A percentile compares a stretch with the other conserved stretches of the same genome.
Evolutionary conservation across 2,329 filamentous ascomycete species (phyloP).

Genomic region (Plectosphaerella plurivora): DNA sequence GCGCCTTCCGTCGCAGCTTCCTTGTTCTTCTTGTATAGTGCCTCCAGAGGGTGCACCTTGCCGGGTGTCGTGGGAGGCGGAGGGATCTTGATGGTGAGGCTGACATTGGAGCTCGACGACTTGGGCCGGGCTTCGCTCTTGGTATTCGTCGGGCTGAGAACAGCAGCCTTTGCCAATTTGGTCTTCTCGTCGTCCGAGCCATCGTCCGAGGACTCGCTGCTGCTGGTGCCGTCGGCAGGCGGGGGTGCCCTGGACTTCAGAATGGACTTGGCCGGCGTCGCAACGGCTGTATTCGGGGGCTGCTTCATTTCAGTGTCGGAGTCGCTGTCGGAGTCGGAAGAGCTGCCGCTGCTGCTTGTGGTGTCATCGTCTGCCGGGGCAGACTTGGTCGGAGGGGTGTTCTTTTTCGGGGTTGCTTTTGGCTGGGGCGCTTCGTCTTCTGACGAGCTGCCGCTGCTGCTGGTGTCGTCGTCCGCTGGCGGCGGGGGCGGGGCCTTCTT

Average conservation of each 20-base stretch:
- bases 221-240: constrained; percentile 15
- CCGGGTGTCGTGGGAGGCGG: constrained; percentile 35
- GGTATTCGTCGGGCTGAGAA: constrained; percentile 5
- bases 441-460: constrained; percentile 32
- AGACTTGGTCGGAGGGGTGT: background rate
- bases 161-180: background rate
- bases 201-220: constrained; percentile 14
- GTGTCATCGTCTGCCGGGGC: constrained; percentile 22
- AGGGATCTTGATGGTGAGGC: constrained; percentile 52
- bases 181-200: constrained; percentile 17
- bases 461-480: constrained; percentile 18
- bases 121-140: constrained; percentile 34
- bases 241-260: constrained; percentile 10
- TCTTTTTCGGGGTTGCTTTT: background rate
- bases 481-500: constrained; percentile 14
- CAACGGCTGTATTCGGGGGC: background rate
- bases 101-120: constrained; percentile 45
- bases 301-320: constrained; percentile 15
- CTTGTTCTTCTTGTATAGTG: constrained; percentile 70
- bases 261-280: constrained; percentile 6
- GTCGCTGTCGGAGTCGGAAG: constrained; percentile 24
- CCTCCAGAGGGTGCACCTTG: constrained; percentile 80
- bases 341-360: constrained; percentile 34
- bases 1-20: background rate
- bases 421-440: constrained; percentile 16